Conservation (phyloP, 2,329 filamentous ascomycete species). For the Xenoacremonium recifei region DNA sequence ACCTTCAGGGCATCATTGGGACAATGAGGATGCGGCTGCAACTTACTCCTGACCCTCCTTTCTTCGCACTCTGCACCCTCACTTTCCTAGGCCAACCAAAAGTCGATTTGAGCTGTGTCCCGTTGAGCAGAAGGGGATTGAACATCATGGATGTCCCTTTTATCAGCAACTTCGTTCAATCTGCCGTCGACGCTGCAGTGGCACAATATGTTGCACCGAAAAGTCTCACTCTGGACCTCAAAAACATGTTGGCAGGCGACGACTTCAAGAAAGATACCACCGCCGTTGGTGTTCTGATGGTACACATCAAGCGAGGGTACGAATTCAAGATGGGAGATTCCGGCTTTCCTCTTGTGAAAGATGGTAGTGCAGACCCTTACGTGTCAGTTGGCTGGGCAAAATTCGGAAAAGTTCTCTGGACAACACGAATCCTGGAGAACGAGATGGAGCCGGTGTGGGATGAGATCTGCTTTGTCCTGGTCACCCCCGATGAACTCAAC, state of each 20-base stretch:
- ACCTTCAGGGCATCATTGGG: constrained; percentile 69
- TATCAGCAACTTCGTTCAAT: constrained; percentile 74
- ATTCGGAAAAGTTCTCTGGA: constrained; percentile 63
- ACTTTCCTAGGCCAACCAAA: constrained; percentile 75
- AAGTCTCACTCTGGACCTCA: constrained; percentile 69
- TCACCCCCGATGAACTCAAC: constrained; percentile 69
- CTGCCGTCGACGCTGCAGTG: constrained; percentile 69
- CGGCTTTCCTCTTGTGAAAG: constrained; percentile 56
- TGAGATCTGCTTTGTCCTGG: constrained; percentile 67
- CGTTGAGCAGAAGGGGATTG: constrained; percentile 64
- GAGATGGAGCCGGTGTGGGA: constrained; percentile 71
- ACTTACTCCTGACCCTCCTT: constrained; percentile 72
- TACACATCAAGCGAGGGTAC: constrained; percentile 64
- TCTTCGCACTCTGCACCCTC: constrained; percentile 72
- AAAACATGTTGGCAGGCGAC: constrained; percentile 75
- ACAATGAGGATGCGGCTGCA: constrained; percentile 68
- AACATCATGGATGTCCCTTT: constrained; percentile 76
- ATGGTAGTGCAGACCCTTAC: constrained; percentile 67
- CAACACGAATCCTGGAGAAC: constrained; percentile 61
- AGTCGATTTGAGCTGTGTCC: constrained; percentile 68
- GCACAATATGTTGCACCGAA: constrained; percentile 76
- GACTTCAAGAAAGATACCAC: constrained; percentile 76
- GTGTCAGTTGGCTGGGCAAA: constrained; percentile 75
- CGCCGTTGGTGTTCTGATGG: constrained; percentile 62
- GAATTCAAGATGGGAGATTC: constrained; percentile 72